Base-by-base conservation (phyloP, 1,284 basidiomycete genomes). In the Pseudozyma sp. region DNA sequence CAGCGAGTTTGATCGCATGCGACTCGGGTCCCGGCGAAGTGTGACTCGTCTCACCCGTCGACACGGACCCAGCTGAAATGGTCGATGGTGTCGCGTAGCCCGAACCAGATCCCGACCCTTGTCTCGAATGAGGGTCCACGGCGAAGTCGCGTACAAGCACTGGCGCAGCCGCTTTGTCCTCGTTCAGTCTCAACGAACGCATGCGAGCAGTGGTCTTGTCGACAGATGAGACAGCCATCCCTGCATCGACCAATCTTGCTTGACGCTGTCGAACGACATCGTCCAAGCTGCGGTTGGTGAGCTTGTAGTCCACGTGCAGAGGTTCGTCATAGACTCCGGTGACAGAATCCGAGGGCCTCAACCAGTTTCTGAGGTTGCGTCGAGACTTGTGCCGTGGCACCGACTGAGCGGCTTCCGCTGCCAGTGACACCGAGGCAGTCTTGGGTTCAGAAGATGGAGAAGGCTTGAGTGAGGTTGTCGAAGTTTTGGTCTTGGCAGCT, bases 31-130 rank as follows among this genome's bases (percentile, higher is more conserved):
- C 56, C 4, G 64, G 55, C 2, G 53, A 54, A 10, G 65, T 57
- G 24, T 63, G 53, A 30, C 61, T 64, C 8, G 70, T 73, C 34
- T 73, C 70, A 6, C 61, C 61, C 7, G 70, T 73, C 7, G 70
- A 73, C 1, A 53, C 44, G 9, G 70, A 68, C 1, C 57, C 14
- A 0, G 70, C 65, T 17, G 65, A 68, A 37, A 61, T 48, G 13
- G 60, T 73, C 6, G 61, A 61, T 1, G 70, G 65, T 7, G 70
- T 68, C 1, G 65, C 65, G 42, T 56, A 64, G 7, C 65, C 70
- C 6, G 65, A 61, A 0, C 70, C 65, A 1, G 69, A 73, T 0
- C 64, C 64, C 1, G 65, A 68, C 7, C 37, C 70, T 19, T 60
- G 51, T 4, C 64, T n/a, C 3, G 65, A 56, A 0, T 13, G 56